A percentile compares a stretch with the other conserved stretches of the same genome.
These are phyloP conservation scores for Pisolithus sp. DNA, from an alignment of 768 basidiomycete species.

Conservation along the genomic window DNA sequence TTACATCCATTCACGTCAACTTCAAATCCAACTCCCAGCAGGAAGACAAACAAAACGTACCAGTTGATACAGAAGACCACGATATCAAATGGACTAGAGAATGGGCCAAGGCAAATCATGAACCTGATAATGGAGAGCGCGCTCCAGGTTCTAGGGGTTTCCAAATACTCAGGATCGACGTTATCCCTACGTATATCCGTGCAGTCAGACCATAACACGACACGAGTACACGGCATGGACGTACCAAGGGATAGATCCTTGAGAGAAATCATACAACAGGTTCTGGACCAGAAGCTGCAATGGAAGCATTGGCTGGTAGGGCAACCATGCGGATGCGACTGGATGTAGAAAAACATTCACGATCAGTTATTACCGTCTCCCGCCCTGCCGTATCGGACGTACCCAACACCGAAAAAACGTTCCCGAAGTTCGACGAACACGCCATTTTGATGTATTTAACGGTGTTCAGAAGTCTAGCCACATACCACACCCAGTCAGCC, in stretches of 20 bases:
- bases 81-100: constrained; percentile 32
- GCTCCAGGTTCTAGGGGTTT: constrained; percentile 24
- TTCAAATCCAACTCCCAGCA: neutral
- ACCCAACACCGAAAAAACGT: constrained; percentile 29
- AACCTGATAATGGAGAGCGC: constrained; percentile 31
- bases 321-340: constrained; percentile 34
- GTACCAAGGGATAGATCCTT: constrained; percentile 32
- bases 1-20: neutral
- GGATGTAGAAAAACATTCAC: neutral
- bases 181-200: constrained; percentile 23
- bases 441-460: constrained; percentile 35
- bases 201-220: constrained; percentile 4
- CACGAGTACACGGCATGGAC: neutral
- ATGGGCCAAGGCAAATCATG: constrained; percentile 31
- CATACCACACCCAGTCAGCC: neutral
- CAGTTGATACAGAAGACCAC: constrained; percentile 28
- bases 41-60: constrained; percentile 7
- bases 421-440: constrained; percentile 32
- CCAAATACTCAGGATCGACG: constrained; percentile 32
- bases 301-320: constrained; percentile 32
- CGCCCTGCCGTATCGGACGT: constrained; percentile 1
- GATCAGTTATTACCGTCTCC: neutral
- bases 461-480: constrained; percentile 28
- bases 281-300: constrained; percentile 29
- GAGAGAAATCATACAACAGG: constrained; percentile 32